phyloP scores from a whole-genome alignment of 768 basidiomycete species.

The Lepiota brunneoincarnata region DNA sequence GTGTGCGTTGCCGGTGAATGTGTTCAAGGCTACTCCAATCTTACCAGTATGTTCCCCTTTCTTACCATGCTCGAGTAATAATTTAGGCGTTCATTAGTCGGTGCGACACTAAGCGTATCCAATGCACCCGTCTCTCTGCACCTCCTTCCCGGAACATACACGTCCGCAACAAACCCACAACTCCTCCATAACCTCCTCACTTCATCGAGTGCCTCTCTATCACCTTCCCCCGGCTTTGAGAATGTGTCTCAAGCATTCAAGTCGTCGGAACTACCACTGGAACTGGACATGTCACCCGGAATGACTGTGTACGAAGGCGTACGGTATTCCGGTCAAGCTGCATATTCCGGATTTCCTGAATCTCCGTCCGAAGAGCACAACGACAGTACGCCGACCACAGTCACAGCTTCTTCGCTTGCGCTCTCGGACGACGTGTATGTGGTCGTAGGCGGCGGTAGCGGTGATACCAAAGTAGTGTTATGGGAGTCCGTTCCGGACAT shows the following conservation, averaged over 20 bases:
- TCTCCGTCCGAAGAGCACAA: constrained; percentile 43
- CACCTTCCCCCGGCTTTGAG: constrained; percentile 61
- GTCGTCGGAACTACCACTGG: constrained; percentile 61
- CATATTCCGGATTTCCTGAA: constrained; percentile 57
- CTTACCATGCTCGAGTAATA: constrained; percentile 2
- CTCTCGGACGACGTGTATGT: constrained; percentile 71
- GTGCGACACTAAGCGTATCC: constrained; percentile 58
- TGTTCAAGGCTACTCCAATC: constrained; percentile 74
- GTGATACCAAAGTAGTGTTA: constrained; percentile 58
- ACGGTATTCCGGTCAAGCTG: constrained; percentile 63
- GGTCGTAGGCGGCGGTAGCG: constrained; percentile 49
- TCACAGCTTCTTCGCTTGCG: constrained; percentile 60
- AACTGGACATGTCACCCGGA: constrained; percentile 64
- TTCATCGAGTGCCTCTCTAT: constrained; percentile 56
- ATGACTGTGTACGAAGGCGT: constrained; percentile 60
- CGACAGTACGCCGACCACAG: constrained; percentile 44
- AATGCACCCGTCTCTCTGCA: constrained; percentile 52
- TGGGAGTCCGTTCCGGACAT: constrained; percentile 82
- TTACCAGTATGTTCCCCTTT: constrained; percentile 44
- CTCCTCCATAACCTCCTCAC: constrained; percentile 68
- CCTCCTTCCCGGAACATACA: constrained; percentile 77
- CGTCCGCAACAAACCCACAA: constrained; percentile 67
- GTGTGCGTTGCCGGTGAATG: constrained; percentile 90
- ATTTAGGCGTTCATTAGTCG: constrained; percentile 44
- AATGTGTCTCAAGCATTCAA: constrained; percentile 23